Base-by-base conservation (phyloP, 352 stramenopile genomes). In the Globisporangium alternatum region DNA sequence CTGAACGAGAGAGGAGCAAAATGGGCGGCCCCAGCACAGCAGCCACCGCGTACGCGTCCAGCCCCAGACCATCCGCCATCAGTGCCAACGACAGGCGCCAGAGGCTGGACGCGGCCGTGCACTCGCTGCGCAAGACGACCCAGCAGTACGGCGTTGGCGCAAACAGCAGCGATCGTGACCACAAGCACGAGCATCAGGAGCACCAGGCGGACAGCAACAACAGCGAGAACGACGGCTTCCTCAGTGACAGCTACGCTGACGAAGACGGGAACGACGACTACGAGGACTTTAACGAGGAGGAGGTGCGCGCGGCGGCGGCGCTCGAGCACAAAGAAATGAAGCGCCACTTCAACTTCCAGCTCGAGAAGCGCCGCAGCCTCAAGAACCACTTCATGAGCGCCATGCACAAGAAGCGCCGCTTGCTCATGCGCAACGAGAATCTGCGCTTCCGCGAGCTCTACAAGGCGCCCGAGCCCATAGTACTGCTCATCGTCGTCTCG, bases 371-470 rank as follows among this genome's bases (percentile, higher is more conserved):
- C 10, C 76, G 69, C 53, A 74, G 64, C 7, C 55, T 84, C 10
- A 66, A 69, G 17, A 64, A 67, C 55, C 67, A 80, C 13, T 77
- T 87, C 35, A 60, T 84, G 44, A 70, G 70, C 33, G 67, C 78
- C 3, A 79, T 92, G 74, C 72, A 72, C 35, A 74, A 78, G 54
- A 90, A 90, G 62, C 77, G 80, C 35, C 82, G 78, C 5, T 70
- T 91, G 72, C 66, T 91, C 56, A 70, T 75, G 61, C 78, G 74
- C 66, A 89, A 84, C 54, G 76, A 91, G 65, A 91, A 91, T 63
- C 61, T 93, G 57, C 85, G 81, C 62, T 91, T 92, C 62, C 82
- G 81, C 5, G 81, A 91, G 56, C 65, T 93, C 8, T 91, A 91
- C 72, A 78, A 77, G 47, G 65, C 82, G 2, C 85, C 85, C 0